Evolutionary conservation across 1,139 yeast species (phyloP).

Genomic region (Taphrina betulina): DNA sequence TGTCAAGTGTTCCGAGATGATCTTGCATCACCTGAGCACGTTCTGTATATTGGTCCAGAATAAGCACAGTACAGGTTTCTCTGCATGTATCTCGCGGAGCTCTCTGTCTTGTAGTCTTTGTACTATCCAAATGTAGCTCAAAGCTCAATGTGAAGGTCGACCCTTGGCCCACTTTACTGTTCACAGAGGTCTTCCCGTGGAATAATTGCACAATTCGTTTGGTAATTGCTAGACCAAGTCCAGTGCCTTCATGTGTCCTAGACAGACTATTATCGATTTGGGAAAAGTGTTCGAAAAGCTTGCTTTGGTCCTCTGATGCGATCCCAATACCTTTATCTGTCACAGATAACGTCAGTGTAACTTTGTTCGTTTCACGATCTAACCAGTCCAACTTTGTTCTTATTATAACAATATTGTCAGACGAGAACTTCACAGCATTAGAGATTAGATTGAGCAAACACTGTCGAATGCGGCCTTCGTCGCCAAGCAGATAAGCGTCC

Average conservation of each 20-base stretch:
- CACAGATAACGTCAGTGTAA: background rate
- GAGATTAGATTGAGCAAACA: slow-evolving; percentile 82
- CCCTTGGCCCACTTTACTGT: slow-evolving; percentile 41
- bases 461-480: slow-evolving; percentile 78
- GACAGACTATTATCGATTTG: slow-evolving; percentile 93
- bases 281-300: slow-evolving; percentile 82
- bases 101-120: no score
- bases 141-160: slow-evolving; percentile 10
- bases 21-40: slow-evolving; percentile 4
- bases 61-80: slow-evolving; percentile 6
- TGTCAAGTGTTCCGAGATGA: background rate
- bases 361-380: background rate
- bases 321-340: slow-evolving; percentile 66
- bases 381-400: slow-evolving; percentile 51
- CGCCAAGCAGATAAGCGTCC: slow-evolving; percentile 83
- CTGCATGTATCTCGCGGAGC: no score
- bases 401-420: background rate
- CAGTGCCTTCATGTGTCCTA: slow-evolving; percentile 87
- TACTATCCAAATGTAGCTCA: background rate
- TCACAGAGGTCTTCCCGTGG: slow-evolving; percentile 90
- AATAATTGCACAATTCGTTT: slow-evolving; percentile 79
- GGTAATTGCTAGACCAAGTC: slow-evolving; percentile 80
- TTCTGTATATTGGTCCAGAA: background rate
- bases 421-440: slow-evolving; percentile 79
- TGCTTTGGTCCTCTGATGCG: slow-evolving; percentile 74